phyloP scores from a whole-genome alignment of 225 moss, liverwort and hornwort genomes.

The Rhytidiadelphus loreus region DNA sequence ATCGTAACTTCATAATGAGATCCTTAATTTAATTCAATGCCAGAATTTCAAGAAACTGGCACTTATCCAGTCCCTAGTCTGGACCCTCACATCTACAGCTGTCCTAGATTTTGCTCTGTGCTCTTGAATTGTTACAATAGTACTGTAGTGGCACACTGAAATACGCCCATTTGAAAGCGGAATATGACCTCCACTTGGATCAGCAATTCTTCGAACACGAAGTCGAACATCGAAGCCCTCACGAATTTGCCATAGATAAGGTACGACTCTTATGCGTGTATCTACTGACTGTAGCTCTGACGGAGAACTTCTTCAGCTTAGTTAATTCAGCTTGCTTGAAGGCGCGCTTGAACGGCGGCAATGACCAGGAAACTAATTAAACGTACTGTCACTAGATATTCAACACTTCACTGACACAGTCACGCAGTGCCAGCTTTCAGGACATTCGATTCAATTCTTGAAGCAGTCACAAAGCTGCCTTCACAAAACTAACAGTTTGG shows the following conservation, averaged over 20 bases:
- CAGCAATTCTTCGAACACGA: too few species aligned
- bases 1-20: neutral
- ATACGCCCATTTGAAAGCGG: neutral
- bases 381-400: neutral
- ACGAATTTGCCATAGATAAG: neutral
- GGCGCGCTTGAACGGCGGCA: neutral
- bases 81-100: too few species aligned
- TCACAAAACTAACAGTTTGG: too few species aligned
- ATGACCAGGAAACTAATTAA: neutral
- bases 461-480: neutral
- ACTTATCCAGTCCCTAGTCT: neutral
- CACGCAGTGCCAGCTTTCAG: neutral
- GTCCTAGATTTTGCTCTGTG: neutral
- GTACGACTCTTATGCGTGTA: neutral
- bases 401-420: neutral
- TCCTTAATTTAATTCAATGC: too few species aligned
- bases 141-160: neutral
- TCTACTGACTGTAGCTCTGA: neutral
- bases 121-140: neutral
- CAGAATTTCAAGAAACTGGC: neutral
- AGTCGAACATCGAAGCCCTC: neutral
- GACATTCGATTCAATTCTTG: neutral
- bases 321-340: neutral
- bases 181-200: neutral
- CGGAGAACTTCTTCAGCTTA: neutral